A percentile compares a stretch with the other conserved stretches of the same genome.
Evolutionary conservation across 106 monocot species (phyloP).

Genomic region (Dendrobium huoshanense): DNA sequence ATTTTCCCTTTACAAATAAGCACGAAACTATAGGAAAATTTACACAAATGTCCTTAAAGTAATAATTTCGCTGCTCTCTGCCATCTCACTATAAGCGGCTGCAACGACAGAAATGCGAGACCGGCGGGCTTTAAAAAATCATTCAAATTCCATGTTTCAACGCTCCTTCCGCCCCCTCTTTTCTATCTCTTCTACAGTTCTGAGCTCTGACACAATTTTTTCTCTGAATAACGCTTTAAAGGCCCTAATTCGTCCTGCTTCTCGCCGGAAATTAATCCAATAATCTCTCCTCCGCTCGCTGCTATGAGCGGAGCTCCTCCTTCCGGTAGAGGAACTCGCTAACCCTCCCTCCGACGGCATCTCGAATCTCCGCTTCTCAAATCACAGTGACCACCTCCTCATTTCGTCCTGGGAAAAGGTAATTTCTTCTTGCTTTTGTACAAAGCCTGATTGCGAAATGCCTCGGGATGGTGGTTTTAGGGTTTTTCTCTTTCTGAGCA

Average conservation of each 20-base stretch:
- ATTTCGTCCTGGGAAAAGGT: constrained; percentile 99
- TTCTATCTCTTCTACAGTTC: background rate
- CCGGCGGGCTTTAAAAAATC: too few species aligned
- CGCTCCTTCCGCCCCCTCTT: too few species aligned
- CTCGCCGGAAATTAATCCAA: background rate
- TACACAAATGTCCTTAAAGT: too few species aligned
- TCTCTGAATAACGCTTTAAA: too few species aligned
- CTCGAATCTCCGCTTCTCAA: constrained; percentile 95
- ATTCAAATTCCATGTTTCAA: too few species aligned
- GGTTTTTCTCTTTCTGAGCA: constrained; percentile 14
- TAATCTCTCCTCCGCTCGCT: background rate
- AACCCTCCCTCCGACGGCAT: constrained; percentile 83
- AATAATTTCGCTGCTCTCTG: too few species aligned
- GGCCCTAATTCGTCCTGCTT: too few species aligned
- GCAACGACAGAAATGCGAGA: too few species aligned
- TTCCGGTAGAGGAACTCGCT: constrained; percentile 48
- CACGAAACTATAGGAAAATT: too few species aligned
- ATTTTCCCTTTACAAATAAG: too few species aligned
- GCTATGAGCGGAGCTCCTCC: constrained; percentile 38
- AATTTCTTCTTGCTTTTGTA: background rate
- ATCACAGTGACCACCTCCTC: constrained; percentile 91
- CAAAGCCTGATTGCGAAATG: background rate
- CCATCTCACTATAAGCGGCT: too few species aligned
- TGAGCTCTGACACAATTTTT: too few species aligned
- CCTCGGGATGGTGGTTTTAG: constrained; percentile 5